Percentiles rank a stretch among this genome's conserved stretches.
phyloP scores from a whole-genome alignment of 495 filamentous ascomycete species.

The Pseudotulostoma volvatum region DNA sequence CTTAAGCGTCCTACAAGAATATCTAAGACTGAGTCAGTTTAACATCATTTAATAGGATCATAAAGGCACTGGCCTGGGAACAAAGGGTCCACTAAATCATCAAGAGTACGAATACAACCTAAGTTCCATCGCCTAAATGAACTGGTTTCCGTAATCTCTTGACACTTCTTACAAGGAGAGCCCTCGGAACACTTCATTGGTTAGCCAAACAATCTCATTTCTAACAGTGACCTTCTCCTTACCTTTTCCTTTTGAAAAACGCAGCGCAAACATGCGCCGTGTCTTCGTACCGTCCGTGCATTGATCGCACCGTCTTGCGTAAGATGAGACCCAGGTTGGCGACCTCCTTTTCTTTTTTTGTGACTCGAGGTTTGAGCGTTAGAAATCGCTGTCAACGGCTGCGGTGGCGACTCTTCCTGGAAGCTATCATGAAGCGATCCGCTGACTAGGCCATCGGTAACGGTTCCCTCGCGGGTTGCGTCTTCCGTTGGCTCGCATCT shows the following conservation, averaged over 20 bases:
- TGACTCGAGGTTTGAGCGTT: neutral
- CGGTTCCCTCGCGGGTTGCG: too few species aligned
- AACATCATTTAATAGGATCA: neutral
- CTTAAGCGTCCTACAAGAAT: neutral
- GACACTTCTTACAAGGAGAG: neutral
- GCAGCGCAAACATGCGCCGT: slow-evolving; percentile 1
- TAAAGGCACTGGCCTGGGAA: neutral
- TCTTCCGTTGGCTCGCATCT: too few species aligned
- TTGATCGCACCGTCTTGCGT: neutral
- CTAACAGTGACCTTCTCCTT: neutral
- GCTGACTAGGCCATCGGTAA: too few species aligned
- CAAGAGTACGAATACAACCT: neutral
- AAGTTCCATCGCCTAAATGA: neutral
- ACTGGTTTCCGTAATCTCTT: neutral
- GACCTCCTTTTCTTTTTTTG: neutral
- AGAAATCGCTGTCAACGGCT: too few species aligned
- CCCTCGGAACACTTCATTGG: neutral
- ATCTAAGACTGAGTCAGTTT: neutral
- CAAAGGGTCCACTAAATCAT: neutral
- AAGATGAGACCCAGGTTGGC: slow-evolving; percentile 1
- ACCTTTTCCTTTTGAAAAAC: neutral
- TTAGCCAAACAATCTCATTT: neutral
- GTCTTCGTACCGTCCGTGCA: neutral
- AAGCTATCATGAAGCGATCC: neutral
- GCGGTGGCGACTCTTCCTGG: too few species aligned